Percentiles rank a stretch among this genome's conserved stretches.
phyloP scores from a whole-genome alignment of 1,284 basidiomycete species.

The Trichosporon sp. region DNA sequence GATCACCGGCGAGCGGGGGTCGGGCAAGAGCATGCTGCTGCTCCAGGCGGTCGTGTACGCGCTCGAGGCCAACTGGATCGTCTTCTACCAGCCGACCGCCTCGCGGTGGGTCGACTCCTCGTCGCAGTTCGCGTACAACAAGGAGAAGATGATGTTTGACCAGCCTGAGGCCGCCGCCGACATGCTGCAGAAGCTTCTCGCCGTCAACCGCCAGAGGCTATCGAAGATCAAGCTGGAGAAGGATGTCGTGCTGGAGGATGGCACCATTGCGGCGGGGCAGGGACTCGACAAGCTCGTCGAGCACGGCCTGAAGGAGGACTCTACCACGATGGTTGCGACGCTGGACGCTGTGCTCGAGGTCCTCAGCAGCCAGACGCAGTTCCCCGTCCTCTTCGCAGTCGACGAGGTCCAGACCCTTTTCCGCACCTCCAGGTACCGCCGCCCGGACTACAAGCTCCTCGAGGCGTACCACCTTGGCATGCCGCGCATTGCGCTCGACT shows the following conservation, averaged over 20 bases:
- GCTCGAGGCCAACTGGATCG: slow-evolving; percentile 68
- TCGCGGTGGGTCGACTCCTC: slow-evolving; percentile 74
- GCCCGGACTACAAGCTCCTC: slow-evolving; percentile 68
- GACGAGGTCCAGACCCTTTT: slow-evolving; percentile 85
- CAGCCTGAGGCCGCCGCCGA: slow-evolving; percentile 58
- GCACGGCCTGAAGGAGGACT: slow-evolving; percentile 56
- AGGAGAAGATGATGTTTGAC: slow-evolving; percentile 68
- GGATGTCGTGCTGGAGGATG: slow-evolving; percentile 38
- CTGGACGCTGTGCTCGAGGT: slow-evolving; percentile 63
- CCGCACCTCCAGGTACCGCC: slow-evolving; percentile 65
- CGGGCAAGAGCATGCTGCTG: slow-evolving; percentile 77
- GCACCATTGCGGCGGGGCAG: slow-evolving; percentile 55
- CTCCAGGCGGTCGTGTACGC: slow-evolving; percentile 76
- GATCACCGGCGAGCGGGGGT: slow-evolving; percentile 62
- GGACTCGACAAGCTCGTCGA: slow-evolving; percentile 60
- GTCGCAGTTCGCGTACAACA: slow-evolving; percentile 68
- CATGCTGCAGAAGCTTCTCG: slow-evolving; percentile 42
- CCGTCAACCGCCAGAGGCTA: slow-evolving; percentile 46
- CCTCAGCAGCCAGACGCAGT: slow-evolving; percentile 63
- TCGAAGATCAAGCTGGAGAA: slow-evolving; percentile 43
- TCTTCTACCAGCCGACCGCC: slow-evolving; percentile 78
- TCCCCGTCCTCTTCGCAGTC: slow-evolving; percentile 75
- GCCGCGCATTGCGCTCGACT: slow-evolving; percentile 73
- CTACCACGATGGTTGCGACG: slow-evolving; percentile 56
- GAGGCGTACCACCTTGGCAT: slow-evolving; percentile 75